A percentile compares a stretch with the other conserved stretches of the same genome.
phyloP scores from a whole-genome alignment of 257 asterid species.

The Verbena officinalis region DNA sequence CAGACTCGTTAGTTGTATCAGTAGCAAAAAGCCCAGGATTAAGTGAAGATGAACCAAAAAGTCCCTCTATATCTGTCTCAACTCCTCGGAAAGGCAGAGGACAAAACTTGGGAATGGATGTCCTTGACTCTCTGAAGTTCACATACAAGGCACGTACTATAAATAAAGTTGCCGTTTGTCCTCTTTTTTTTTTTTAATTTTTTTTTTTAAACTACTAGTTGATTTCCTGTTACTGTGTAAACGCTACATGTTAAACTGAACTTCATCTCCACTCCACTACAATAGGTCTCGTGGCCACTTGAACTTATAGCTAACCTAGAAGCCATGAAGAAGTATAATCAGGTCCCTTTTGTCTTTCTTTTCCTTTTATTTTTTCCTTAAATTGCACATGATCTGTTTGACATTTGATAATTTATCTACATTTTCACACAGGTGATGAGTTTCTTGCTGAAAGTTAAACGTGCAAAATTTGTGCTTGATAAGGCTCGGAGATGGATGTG shows the following conservation, averaged over 20 bases:
- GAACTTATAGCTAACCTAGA: conserved; percentile 92
- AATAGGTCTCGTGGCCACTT: conserved; percentile 95
- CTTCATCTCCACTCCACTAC: conserved; percentile 25
- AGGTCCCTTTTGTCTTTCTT: conserved; percentile 51
- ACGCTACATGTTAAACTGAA: conserved; percentile 22
- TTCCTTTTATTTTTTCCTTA: conserved; percentile 1
- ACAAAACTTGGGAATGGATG: conserved; percentile 74
- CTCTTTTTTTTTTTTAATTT: too few species aligned
- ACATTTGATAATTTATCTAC: conserved; percentile 28
- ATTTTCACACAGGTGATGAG: conserved; percentile 73
- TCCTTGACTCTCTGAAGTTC: conserved; percentile 75
- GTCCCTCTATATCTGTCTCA: conserved; percentile 49
- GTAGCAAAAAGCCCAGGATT: conserved; percentile 47
- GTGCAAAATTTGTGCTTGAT: conserved; percentile 94
- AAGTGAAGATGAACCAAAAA: conserved; percentile 56
- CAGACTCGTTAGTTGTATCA: conserved; percentile 84
- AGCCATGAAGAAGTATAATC: conserved; percentile 90
- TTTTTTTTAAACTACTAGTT: not conserved
- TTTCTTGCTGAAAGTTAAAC: conserved; percentile 89
- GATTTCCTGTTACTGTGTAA: not conserved
- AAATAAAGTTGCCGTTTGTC: conserved; percentile 21
- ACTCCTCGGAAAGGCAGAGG: conserved; percentile 74
- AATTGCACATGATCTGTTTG: conserved; percentile 15
- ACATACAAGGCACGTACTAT: conserved; percentile 69
- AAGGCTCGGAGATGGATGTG: conserved; percentile 96